Evolutionary conservation across 2,329 filamentous ascomycete species (phyloP).

Genomic region (Epichloe brachyelytri): DNA sequence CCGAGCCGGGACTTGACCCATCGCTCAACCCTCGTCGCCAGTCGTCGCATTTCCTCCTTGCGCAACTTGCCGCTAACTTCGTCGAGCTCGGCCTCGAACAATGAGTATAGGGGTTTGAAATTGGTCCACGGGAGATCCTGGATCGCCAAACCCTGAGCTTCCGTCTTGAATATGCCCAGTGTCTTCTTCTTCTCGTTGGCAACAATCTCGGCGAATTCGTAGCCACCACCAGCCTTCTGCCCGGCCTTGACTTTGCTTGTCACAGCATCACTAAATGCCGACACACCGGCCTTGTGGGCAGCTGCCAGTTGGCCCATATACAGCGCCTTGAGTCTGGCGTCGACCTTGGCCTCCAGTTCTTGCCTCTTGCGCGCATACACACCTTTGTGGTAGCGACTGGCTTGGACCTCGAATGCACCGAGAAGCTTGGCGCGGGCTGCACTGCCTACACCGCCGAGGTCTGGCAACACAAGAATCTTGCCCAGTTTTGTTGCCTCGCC

Average conservation of each 20-base stretch:
- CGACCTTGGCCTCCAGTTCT: slow-evolving; percentile 78
- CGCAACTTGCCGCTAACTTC: slow-evolving; percentile 74
- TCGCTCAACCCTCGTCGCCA: slow-evolving; percentile 82
- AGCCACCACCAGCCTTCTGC: slow-evolving; percentile 79
- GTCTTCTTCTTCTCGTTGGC: slow-evolving; percentile 66
- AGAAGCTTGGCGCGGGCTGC: slow-evolving; percentile 59
- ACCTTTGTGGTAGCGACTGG: slow-evolving; percentile 90
- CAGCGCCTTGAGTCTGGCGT: slow-evolving; percentile 73
- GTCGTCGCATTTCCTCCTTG: slow-evolving; percentile 88
- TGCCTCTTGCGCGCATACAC: slow-evolving; percentile 77
- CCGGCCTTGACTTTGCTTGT: slow-evolving; percentile 76
- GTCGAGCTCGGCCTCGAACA: slow-evolving; percentile 85
- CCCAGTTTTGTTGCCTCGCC: slow-evolving; percentile 62
- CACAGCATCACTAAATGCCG: slow-evolving; percentile 77
- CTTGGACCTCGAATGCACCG: slow-evolving; percentile 78
- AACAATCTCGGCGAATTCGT: slow-evolving; percentile 95
- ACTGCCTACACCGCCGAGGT: slow-evolving; percentile 63
- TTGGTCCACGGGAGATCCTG: slow-evolving; percentile 78
- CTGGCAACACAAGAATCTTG: slow-evolving; percentile 56
- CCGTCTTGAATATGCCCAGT: slow-evolving; percentile 59
- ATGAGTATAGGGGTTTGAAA: slow-evolving; percentile 63
- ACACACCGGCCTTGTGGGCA: slow-evolving; percentile 78
- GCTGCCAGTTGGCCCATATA: slow-evolving; percentile 82
- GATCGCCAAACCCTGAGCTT: slow-evolving; percentile 63
- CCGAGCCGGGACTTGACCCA: slow-evolving; percentile 83